phyloP scores from a whole-genome alignment of 257 asterid genomes.

The Nicotiana tomentosiformis region DNA sequence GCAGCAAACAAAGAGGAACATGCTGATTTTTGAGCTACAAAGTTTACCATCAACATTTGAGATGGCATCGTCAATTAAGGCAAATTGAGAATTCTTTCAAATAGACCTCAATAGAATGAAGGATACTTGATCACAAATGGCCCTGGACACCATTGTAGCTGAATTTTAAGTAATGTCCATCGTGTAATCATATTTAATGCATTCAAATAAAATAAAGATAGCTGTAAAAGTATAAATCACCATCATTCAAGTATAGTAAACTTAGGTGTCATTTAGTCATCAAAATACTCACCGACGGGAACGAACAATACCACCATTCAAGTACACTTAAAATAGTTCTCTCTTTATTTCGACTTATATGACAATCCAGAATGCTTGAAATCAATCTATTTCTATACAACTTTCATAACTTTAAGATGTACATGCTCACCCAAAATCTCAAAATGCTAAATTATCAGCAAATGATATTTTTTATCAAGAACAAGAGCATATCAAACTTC shows the following conservation, averaged over 20 bases:
- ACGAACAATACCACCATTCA: neutral
- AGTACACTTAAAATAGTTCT: neutral
- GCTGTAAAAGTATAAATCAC: neutral
- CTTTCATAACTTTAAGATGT: neutral
- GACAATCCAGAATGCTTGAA: neutral
- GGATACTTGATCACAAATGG: neutral
- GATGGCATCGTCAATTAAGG: neutral
- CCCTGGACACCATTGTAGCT: neutral
- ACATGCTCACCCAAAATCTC: neutral
- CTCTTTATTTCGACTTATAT: too few relatives aligned
- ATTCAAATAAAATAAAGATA: neutral
- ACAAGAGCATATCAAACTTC: neutral
- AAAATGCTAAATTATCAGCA: neutral
- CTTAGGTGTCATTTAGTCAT: neutral
- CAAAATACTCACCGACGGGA: neutral
- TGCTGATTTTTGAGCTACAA: neutral
- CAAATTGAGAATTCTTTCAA: neutral
- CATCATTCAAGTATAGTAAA: neutral
- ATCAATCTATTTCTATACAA: neutral
- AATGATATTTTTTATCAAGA: neutral
- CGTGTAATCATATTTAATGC: neutral
- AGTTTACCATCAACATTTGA: neutral
- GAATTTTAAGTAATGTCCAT: neutral
- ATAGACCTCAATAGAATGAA: neutral
- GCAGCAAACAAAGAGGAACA: neutral